Percentiles rank a stretch among this genome's conserved stretches.
Evolutionary conservation across 306 rosid species (phyloP).

Genomic region (Rubus idaeus): DNA sequence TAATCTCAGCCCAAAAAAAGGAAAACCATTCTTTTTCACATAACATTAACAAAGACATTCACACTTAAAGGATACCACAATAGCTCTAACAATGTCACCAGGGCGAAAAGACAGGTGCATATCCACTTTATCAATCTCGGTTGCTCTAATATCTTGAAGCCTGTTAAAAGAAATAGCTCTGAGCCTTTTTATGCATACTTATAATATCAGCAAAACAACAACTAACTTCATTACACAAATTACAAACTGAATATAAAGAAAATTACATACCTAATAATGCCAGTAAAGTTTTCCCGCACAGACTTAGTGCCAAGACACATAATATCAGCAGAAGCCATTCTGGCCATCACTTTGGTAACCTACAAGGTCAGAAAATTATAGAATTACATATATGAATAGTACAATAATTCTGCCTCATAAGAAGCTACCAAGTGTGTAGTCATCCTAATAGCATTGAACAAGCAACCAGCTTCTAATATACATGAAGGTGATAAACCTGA

Average conservation of each 20-base stretch:
- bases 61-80: conserved; percentile 62
- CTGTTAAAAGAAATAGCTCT: conserved; percentile 39
- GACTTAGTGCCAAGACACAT: conserved; percentile 86
- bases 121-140: conserved; percentile 95
- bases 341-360: conserved; percentile 85
- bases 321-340: conserved; percentile 71
- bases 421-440: not conserved
- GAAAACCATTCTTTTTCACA: not conserved
- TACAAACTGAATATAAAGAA: not conserved
- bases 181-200: not conserved
- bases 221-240: conserved; percentile 9
- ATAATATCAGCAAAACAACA: not conserved
- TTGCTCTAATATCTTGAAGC: conserved; percentile 95
- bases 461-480: not conserved
- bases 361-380: conserved; percentile 19
- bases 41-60: not conserved
- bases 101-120: conserved; percentile 71
- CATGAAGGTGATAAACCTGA: not conserved
- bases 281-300: conserved; percentile 74
- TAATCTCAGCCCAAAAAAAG: not conserved
- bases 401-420: not conserved
- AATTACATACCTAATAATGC: conserved; percentile 62
- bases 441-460: not conserved
- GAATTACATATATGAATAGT: not conserved
- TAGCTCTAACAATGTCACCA: conserved; percentile 80